Conservation (phyloP, 2,329 filamentous ascomycete species). For the Cladobotryum mycophilum region DNA sequence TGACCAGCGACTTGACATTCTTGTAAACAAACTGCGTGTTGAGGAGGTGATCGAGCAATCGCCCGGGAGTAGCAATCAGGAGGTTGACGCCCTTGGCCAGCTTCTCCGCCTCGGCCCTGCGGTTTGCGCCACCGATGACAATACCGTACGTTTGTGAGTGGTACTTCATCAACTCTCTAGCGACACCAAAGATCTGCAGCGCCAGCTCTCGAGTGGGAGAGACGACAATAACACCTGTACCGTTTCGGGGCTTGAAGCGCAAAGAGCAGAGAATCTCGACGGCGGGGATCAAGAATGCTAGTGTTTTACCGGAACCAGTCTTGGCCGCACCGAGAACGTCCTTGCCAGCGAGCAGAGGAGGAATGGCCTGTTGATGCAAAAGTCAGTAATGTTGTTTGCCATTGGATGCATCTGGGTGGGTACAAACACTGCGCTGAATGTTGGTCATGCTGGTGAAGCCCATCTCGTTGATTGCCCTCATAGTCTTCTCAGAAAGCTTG, state of each 20-base stretch:
- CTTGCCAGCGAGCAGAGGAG: slow-evolving; percentile 78
- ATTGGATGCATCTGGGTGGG: background rate
- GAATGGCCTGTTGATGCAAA: slow-evolving; percentile 53
- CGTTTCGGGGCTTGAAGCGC: slow-evolving; percentile 91
- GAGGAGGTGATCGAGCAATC: slow-evolving; percentile 87
- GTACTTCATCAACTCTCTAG: slow-evolving; percentile 83
- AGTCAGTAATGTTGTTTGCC: background rate
- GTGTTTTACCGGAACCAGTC: slow-evolving; percentile 91
- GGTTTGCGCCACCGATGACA: slow-evolving; percentile 90
- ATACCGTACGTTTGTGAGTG: slow-evolving; percentile 95
- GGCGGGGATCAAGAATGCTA: slow-evolving; percentile 90
- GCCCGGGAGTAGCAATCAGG: slow-evolving; percentile 86
- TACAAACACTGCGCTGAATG: slow-evolving; percentile 64
- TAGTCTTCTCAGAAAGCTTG: slow-evolving; percentile 79
- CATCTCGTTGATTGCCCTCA: slow-evolving; percentile 85
- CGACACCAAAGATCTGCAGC: slow-evolving; percentile 84
- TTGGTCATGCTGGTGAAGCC: slow-evolving; percentile 93
- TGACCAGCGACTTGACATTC: slow-evolving; percentile 85
- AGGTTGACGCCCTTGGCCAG: slow-evolving; percentile 90
- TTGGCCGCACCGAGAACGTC: slow-evolving; percentile 95
- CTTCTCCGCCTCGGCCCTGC: slow-evolving; percentile 87
- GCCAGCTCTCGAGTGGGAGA: slow-evolving; percentile 67
- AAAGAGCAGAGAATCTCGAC: slow-evolving; percentile 88
- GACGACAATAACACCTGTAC: slow-evolving; percentile 84
- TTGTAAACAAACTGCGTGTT: slow-evolving; percentile 85